phyloP scores from a whole-genome alignment of 2,329 filamentous ascomycete genomes.

The Venturia nashicola region DNA sequence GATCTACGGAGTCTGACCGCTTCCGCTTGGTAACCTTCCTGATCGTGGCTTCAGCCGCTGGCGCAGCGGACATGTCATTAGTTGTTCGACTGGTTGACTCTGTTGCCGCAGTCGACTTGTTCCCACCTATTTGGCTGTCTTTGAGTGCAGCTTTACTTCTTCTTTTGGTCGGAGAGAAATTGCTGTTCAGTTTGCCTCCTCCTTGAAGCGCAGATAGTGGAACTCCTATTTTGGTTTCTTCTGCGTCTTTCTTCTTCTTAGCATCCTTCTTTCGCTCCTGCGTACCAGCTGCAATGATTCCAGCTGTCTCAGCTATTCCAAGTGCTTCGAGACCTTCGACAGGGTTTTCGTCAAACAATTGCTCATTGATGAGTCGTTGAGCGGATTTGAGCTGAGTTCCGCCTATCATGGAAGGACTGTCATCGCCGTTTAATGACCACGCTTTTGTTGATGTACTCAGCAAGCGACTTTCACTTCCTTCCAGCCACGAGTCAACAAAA shows the following conservation, averaged over 20 bases:
- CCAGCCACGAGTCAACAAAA: constrained; percentile 56
- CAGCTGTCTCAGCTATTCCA: constrained; percentile 2
- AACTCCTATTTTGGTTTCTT: constrained; percentile 9
- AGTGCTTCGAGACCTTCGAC: constrained; percentile 17
- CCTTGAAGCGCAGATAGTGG: constrained; percentile 5
- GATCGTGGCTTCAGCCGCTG: not conserved
- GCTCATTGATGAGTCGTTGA: constrained; percentile 39
- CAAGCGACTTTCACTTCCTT: constrained; percentile 35
- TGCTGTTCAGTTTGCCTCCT: not conserved
- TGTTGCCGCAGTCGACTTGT: not conserved
- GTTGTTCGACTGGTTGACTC: not conserved
- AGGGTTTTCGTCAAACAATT: constrained; percentile 16
- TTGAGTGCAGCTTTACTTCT: not conserved
- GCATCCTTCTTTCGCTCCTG: constrained; percentile 14
- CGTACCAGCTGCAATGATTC: not conserved
- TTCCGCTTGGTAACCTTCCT: constrained; percentile 1
- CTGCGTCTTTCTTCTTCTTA: constrained; percentile 12
- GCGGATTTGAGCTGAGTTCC: constrained; percentile 43
- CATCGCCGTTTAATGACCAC: constrained; percentile 50
- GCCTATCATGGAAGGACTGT: constrained; percentile 40
- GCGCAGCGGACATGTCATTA: not conserved
- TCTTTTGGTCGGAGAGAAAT: constrained; percentile 2
- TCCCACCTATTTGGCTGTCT: not conserved
- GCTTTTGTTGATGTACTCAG: constrained; percentile 17
- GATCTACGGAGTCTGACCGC: not conserved